A percentile compares a stretch with the other conserved stretches of the same genome.
Conservation (phyloP, 805 yeast genomes). For the Tetrapisispora taiwanensis region DNA sequence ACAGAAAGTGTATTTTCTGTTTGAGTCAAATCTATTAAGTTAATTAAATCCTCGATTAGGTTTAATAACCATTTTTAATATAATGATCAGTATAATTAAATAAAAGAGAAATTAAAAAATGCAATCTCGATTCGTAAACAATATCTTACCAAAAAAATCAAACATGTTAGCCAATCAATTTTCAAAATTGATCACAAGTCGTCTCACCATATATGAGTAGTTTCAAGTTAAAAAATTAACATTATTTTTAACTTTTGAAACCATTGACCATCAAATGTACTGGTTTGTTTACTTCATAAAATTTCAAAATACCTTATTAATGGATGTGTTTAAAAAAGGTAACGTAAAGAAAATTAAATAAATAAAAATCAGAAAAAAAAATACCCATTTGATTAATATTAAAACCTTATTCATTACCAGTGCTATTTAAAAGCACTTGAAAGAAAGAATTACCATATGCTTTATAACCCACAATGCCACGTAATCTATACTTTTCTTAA, state of each 20-base stretch:
- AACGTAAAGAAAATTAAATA: background rate
- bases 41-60: too few species aligned
- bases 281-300: background rate
- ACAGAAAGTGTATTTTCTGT: too few species aligned
- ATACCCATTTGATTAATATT: constrained; percentile 6
- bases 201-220: constrained; percentile 29
- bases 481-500: constrained; percentile 2
- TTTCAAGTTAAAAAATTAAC: background rate
- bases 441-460: constrained; percentile 4
- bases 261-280: constrained; percentile 26
- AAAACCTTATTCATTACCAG: constrained; percentile 6
- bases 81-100: background rate
- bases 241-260: constrained; percentile 1
- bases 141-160: constrained; percentile 23
- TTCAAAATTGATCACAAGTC: constrained; percentile 16
- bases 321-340: background rate
- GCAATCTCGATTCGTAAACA: background rate
- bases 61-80: background rate
- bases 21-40: too few species aligned
- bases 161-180: constrained; percentile 25
- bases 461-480: constrained; percentile 4
- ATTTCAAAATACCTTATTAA: background rate
- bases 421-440: constrained; percentile 3
- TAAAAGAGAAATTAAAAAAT: background rate
- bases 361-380: background rate